Conservation (phyloP, 345 rosid species). For the Lepidium didymum region DNA sequence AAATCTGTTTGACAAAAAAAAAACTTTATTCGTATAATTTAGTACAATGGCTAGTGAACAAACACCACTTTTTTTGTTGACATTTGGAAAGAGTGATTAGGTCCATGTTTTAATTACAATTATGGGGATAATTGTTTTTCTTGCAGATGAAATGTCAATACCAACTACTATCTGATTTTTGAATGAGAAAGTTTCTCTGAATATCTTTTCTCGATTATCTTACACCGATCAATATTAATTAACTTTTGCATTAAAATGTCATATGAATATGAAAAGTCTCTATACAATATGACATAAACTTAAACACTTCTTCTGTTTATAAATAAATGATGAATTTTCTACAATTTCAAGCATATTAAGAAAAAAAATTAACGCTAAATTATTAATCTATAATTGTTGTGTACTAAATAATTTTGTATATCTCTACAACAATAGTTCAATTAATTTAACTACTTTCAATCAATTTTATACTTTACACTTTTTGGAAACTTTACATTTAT, state of each 20-base stretch:
- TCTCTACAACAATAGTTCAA: no score
- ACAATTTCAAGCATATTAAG: no score
- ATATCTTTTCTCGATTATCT: neutral
- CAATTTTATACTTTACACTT: no score
- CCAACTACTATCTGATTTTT: conserved; percentile 14
- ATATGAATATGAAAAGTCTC: neutral
- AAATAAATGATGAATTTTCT: no score
- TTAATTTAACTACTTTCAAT: neutral
- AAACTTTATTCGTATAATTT: conserved; percentile 9
- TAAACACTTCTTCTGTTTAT: no score
- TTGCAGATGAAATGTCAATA: conserved; percentile 17
- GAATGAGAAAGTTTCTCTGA: neutral
- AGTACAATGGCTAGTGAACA: conserved; percentile 23
- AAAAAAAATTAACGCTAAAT: no score
- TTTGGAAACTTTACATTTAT: no score
- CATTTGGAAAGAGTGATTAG: conserved; percentile 7
- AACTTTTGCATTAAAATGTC: neutral
- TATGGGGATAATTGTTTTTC: neutral
- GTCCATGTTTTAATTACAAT: neutral
- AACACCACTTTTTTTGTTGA: conserved; percentile 22
- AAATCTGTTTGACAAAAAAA: no score
- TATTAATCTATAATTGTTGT: no score
- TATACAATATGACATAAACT: neutral
- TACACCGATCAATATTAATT: neutral
- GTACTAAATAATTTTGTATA: no score